Conservation (phyloP, 345 rosid genomes). For the Eucalyptus pauciflora region DNA sequence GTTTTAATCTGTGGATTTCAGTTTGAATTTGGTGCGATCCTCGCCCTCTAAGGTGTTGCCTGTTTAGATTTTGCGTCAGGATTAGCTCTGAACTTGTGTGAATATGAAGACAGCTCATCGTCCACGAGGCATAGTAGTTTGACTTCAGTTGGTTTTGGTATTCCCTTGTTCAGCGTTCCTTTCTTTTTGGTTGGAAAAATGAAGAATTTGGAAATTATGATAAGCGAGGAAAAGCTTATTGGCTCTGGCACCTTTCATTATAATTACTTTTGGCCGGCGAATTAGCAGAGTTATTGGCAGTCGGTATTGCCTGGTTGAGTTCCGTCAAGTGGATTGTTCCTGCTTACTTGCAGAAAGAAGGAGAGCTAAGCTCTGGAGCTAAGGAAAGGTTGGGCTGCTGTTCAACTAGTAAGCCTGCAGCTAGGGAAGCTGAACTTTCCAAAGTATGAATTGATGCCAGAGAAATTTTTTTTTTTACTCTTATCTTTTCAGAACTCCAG, state of each 20-base stretch:
- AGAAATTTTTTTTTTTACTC: neutral
- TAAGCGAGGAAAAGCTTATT: neutral
- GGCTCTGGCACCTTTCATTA: neutral
- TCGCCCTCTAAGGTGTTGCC: neutral
- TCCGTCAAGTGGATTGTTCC: neutral
- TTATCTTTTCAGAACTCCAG: neutral
- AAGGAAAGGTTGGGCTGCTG: constrained; percentile 1
- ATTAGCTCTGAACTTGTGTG: neutral
- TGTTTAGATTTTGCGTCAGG: neutral
- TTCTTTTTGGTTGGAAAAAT: neutral
- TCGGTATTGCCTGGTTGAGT: neutral
- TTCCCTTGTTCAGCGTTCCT: neutral
- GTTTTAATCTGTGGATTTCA: neutral
- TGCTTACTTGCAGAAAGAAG: constrained; percentile 3
- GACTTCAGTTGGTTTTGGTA: neutral
- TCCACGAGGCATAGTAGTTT: neutral
- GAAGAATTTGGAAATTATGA: neutral
- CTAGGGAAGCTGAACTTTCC: constrained; percentile 9
- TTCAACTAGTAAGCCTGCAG: constrained; percentile 2
- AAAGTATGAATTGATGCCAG: neutral
- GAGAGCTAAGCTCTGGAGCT: constrained; percentile 1
- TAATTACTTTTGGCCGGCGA: neutral
- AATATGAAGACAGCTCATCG: neutral
- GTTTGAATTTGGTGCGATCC: neutral
- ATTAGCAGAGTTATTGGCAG: neutral